Evolutionary conservation across 257 asterid genomes (phyloP), one percentile per base, ranked within the genome.

Genomic region (Buddleja alternifolia): DNA sequence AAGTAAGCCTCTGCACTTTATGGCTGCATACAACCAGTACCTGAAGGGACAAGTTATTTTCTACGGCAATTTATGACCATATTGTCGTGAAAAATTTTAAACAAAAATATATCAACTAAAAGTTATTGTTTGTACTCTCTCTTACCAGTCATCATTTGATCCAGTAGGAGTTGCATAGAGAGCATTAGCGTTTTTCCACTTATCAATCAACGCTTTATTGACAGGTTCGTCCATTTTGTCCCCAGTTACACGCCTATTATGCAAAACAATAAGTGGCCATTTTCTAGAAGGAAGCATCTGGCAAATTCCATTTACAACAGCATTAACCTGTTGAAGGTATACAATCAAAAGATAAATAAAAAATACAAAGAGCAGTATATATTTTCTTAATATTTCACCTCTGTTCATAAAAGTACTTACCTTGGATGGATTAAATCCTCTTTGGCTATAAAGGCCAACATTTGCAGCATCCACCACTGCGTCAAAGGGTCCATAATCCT

Each of bases 1-100:
- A 9, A 90, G 29, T 67, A 90, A 87, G 76, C 90, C 71, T 73
- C 68, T 84, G 71, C 75, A 86, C 66, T 86, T 93, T 81, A 88
- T 85, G 80, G 97, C 96, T 71, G 96, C 98, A 80, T 90, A 90
- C 77, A 90, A 83, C 98, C 98, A 93, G 77, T 93, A 92, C 98
- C 97, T 92, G 81, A 69, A 75, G 40, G 53, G 73, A 70, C 70
- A 67, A 55, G 40, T 75, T 56, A 65, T 53, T 44, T 71, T 67
- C 46, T 42, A 66, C 10, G 8, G 51, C 66, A 66, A 74, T 40
- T 54, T 46, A 67, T 54, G 63, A 52, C 70, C 6, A 56, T 29
- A 40, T 41, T 23, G 64, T 10, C 63, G 16, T 15, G 55, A 37
- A n/a, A 53, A 65, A 41, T 29, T 29, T 29, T 29, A 16, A 47